Evolutionary conservation across 345 rosid species (phyloP).

Genomic region (Citropsis articulata): DNA sequence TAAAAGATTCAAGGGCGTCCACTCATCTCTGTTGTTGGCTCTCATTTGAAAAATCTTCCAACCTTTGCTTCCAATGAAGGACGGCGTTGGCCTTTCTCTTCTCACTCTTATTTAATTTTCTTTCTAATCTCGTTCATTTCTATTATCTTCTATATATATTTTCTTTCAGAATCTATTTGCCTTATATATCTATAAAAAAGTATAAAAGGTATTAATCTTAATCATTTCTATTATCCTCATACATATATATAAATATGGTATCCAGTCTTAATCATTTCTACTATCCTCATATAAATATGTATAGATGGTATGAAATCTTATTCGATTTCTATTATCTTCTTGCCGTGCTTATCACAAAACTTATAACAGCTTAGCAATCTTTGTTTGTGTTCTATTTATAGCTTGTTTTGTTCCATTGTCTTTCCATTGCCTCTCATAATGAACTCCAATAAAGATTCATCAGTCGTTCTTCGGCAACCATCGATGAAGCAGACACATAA

Average conservation of each 20-base stretch:
- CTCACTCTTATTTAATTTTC: background rate
- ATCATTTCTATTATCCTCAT: background rate
- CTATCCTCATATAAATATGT: too few relatives aligned
- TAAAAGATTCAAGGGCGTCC: conserved; percentile 14
- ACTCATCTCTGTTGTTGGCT: conserved; percentile 30
- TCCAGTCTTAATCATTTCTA: too few relatives aligned
- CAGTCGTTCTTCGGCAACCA: conserved; percentile 14
- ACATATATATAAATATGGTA: background rate
- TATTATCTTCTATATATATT: too few relatives aligned
- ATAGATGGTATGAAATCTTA: background rate
- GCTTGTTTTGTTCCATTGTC: background rate
- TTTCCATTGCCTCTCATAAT: conserved; percentile 20
- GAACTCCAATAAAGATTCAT: conserved; percentile 17
- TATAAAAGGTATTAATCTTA: too few relatives aligned
- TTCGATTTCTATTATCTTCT: too few relatives aligned
- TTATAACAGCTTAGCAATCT: background rate
- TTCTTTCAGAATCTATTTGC: too few relatives aligned
- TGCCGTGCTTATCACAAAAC: too few relatives aligned
- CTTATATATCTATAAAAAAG: too few relatives aligned
- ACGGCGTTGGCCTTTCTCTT: conserved; percentile 15
- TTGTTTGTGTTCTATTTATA: conserved; percentile 9
- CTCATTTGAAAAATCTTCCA: background rate
- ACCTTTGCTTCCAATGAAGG: too few relatives aligned
- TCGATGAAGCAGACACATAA: conserved; percentile 2
- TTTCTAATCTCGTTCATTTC: too few relatives aligned